A percentile compares a stretch with the other conserved stretches of the same genome.
phyloP scores from a whole-genome alignment of 768 basidiomycete genomes.

The Hemileccinum impolitum region DNA sequence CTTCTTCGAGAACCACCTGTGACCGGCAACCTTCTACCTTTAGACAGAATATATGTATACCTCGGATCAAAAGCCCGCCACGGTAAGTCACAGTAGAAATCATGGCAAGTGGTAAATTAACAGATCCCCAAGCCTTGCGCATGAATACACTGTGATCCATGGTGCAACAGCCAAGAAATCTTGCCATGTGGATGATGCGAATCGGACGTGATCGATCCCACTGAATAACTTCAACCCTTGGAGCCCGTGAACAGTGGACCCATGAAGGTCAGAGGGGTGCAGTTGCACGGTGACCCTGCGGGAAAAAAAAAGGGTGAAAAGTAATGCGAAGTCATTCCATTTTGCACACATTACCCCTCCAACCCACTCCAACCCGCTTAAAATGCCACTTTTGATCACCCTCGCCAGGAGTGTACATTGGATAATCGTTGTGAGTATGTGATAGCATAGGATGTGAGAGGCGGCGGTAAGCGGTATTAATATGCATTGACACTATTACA shows the following conservation, averaged over 20 bases:
- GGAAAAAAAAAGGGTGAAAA: conserved; percentile 7
- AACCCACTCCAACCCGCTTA: conserved; percentile 67
- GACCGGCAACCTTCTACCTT: too few species aligned
- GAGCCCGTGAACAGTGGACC: conserved; percentile 33
- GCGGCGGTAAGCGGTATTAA: conserved; percentile 34
- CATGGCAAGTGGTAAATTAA: conserved; percentile 1
- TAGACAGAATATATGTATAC: too few species aligned
- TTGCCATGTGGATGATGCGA: conserved; percentile 65
- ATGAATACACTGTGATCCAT: conserved; percentile 71
- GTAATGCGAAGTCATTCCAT: not conserved
- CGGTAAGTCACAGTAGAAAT: not conserved
- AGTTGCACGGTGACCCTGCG: conserved; percentile 63
- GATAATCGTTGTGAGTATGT: conserved; percentile 57
- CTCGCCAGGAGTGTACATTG: conserved; percentile 69
- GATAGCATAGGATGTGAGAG: conserved; percentile 59
- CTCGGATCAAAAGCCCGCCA: too few species aligned
- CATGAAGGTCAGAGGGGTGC: conserved; percentile 41
- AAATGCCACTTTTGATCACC: conserved; percentile 62
- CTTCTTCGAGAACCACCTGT: too few species aligned
- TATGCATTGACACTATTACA: conserved; percentile 2
- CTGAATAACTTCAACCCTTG: conserved; percentile 50
- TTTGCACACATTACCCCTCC: conserved; percentile 61
- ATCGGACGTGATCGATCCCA: conserved; percentile 52
- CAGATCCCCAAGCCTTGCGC: conserved; percentile 69
- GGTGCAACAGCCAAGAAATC: conserved; percentile 74